Percentiles rank a stretch among this genome's conserved stretches.
Evolutionary conservation across 1,284 basidiomycete species (phyloP).

Genomic region (Trichosporon faecale): DNA sequence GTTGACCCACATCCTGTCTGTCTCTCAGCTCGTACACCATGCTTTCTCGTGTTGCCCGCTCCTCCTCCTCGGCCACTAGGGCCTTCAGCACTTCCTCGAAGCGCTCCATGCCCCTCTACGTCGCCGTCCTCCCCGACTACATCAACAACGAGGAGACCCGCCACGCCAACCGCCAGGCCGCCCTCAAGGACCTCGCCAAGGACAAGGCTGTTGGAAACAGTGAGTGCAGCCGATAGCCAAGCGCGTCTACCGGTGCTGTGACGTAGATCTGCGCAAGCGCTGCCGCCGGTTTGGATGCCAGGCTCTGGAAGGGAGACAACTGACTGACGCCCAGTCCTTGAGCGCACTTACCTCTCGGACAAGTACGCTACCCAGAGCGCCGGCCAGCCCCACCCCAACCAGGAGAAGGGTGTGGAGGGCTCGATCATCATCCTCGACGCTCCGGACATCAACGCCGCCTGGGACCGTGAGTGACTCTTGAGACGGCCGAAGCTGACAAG

Average conservation of each 20-base stretch:
- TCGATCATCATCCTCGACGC: conserved; percentile 4
- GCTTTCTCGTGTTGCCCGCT: conserved; percentile 1
- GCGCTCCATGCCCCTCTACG: background rate
- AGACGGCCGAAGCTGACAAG: background rate
- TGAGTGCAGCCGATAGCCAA: too few relatives aligned
- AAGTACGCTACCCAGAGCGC: conserved; percentile 1
- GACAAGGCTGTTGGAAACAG: background rate
- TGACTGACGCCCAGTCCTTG: background rate
- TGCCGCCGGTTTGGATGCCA: too few relatives aligned
- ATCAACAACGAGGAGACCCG: conserved; percentile 9
- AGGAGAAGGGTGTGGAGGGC: background rate
- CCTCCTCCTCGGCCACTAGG: conserved; percentile 3
- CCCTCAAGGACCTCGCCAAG: background rate
- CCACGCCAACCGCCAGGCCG: conserved; percentile 3
- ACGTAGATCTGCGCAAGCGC: too few relatives aligned
- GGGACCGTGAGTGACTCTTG: background rate
- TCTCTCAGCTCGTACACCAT: background rate
- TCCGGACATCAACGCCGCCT: conserved; percentile 2
- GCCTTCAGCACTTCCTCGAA: background rate
- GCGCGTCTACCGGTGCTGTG: too few relatives aligned
- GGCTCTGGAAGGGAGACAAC: background rate
- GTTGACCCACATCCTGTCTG: background rate
- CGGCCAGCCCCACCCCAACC: background rate
- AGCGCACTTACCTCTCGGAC: conserved; percentile 4
- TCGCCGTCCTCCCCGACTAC: conserved; percentile 4